Evolutionary conservation across 345 rosid genomes (phyloP), one percentile per base, ranked within the genome.

Genomic region (Lepidium sativum): DNA sequence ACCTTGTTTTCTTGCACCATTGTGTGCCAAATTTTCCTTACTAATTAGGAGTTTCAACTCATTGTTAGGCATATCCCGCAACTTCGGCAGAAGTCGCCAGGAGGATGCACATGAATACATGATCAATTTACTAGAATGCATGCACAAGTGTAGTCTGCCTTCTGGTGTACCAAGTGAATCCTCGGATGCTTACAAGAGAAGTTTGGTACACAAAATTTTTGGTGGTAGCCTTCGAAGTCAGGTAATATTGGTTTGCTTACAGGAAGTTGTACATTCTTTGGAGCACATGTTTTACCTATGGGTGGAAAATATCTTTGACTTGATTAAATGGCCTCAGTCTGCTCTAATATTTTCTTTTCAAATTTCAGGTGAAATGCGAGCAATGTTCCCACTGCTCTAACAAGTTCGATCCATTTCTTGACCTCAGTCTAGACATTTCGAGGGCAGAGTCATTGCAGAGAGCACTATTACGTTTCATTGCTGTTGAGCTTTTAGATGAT

Each of bases 91-190:
- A 54, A 78, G 82, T 23, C 77, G 97, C 70, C 96, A 90, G 71
- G 97, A 94, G 76, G 99, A 94, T 78, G 99, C 99, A 4, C 99
- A 94, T 34, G 99, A 94, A 27, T 90, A 88, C 79, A 90, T 94
- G 99, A 88, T 94, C 66, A 90, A 80, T 79, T 72, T 94, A 73
- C 81, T 94, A 50, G 99, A 94, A 68, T 94, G 95, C 35, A 94
- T 94, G 99, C 97, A 94, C 69, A 94, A 88, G 70, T 90, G 97
- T 64, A 86, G 89, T 87, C 77, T 94, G 45, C 97, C 99, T 25
- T 90, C 90, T 31, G 97, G 99, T 67, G 92, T 94, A 54, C 86
- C 87, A 8, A 90, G 86, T 15, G 89, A 90, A 76, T 94, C 99
- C 8, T 80, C 95, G 43, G 71, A 85, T 71, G 99, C 99, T 67